Evolutionary conservation across 805 yeast species (phyloP), one percentile per base, ranked within the genome.

Genomic region (Schwanniomyces sp.): DNA sequence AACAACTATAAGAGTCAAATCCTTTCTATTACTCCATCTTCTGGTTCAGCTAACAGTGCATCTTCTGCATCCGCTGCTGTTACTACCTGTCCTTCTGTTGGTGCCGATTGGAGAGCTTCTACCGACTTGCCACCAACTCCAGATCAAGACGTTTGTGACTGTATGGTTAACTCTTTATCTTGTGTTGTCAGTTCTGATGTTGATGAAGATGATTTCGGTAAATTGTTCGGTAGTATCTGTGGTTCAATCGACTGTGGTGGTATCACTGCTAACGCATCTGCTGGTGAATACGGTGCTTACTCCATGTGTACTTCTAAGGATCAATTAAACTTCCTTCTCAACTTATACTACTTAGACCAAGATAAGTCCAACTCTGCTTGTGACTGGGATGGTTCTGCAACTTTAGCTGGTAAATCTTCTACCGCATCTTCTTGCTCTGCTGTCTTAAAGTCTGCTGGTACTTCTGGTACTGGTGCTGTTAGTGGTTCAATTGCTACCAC

Each of bases 391-490:
- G 78, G 78, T 41, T 64, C 72, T 46, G 78, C 75, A 45, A 44
- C 71, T 39, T 54, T 84, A 9, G 30, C 41, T 57, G 53, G 63
- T 48, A 30, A 45, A 17, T 54, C 60, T 36, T 62, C 63, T 46
- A 56, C 69, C 40, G 69, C 70, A 47, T 70, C 80, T 37, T 62
- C 78, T 14, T 85, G 91, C 72, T 57, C 81, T 16, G 72, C 86
- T 43, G 72, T 76, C 55, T 63, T 88, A 54, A 65, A 69, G 18
- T 78, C 83, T 55, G 91, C 91, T 56, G 95, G 95, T 63, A 52
- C 78, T 50, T 76, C 78, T 43, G 96, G 95, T 65, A 63, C 82
- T 48, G 89, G 90, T 47, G 51, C 81, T 26, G 74, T 84, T 48
- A 61, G 66, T 41, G 74, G 68, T 38, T 50, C 66, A 24, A 46